phyloP scores from a whole-genome alignment of 1,139 yeast genomes.

The Saccharomyces uvarum region DNA sequence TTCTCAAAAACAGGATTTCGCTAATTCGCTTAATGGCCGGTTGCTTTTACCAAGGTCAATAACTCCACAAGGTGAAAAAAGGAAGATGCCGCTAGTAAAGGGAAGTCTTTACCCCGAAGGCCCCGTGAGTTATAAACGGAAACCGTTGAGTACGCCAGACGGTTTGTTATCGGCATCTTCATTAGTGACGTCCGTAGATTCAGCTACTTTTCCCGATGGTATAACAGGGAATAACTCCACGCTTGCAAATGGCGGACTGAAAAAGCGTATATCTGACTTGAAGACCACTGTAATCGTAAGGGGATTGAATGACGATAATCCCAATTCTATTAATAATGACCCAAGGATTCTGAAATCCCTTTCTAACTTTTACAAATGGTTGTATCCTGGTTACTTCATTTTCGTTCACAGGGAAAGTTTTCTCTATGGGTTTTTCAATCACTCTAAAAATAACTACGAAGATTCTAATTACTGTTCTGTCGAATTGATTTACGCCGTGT shows the following conservation, averaged over 20 bases:
- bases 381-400: slow-evolving; percentile 57
- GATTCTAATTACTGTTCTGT: slow-evolving; percentile 43
- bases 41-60: background rate
- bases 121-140: slow-evolving; percentile 22
- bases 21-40: background rate
- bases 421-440: slow-evolving; percentile 46
- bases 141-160: slow-evolving; percentile 7
- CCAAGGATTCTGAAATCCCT: slow-evolving; percentile 38
- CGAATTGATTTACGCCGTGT: slow-evolving; percentile 46
- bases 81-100: slow-evolving; percentile 22
- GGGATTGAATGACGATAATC: slow-evolving; percentile 33
- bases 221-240: background rate
- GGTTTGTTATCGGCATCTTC: slow-evolving; percentile 8
- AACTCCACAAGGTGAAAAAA: slow-evolving; percentile 6
- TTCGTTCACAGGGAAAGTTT: slow-evolving; percentile 62
- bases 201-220: slow-evolving; percentile 5
- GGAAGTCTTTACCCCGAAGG: slow-evolving; percentile 32
- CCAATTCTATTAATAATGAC: slow-evolving; percentile 23
- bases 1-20: background rate
- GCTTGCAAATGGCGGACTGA: background rate
- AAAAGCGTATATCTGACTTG: slow-evolving; percentile 28
- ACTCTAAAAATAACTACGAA: slow-evolving; percentile 28
- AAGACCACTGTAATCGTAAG: slow-evolving; percentile 30
- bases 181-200: slow-evolving; percentile 1
- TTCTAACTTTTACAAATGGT: slow-evolving; percentile 54